Conservation (phyloP, 305 asterid genomes). For the Fraxinus platypoda region DNA sequence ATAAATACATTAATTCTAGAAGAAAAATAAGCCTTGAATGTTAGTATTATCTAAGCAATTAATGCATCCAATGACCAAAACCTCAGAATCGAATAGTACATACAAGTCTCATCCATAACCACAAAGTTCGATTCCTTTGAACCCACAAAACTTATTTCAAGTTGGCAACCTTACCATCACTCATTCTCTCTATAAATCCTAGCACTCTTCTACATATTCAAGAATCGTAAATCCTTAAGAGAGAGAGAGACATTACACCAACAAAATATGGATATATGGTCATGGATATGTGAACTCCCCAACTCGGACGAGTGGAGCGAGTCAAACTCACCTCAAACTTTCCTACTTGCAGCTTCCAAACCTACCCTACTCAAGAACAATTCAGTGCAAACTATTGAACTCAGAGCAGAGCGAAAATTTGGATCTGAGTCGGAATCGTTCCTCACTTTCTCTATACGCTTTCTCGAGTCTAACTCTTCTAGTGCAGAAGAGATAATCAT, state of each 20-base stretch:
- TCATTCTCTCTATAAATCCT: slow-evolving; percentile 40
- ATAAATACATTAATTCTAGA: background rate
- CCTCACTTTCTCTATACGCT: slow-evolving; percentile 49
- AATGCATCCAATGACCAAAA: slow-evolving; percentile 41
- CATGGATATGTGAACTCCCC: slow-evolving; percentile 82
- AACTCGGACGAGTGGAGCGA: slow-evolving; percentile 47
- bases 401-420: slow-evolving; percentile 45
- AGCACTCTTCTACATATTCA: background rate
- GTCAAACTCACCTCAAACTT: slow-evolving; percentile 31
- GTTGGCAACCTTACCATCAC: slow-evolving; percentile 57
- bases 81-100: slow-evolving; percentile 31
- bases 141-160: slow-evolving; percentile 48
- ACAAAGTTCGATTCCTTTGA: slow-evolving; percentile 29
- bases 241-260: background rate
- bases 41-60: slow-evolving; percentile 19
- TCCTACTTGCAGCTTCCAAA: slow-evolving; percentile 44
- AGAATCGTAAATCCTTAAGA: background rate
- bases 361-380: background rate
- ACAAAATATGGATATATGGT: slow-evolving; percentile 68
- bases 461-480: slow-evolving; percentile 32
- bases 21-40: background rate
- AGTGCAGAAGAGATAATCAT: slow-evolving; percentile 27
- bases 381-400: slow-evolving; percentile 37
- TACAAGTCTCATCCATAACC: slow-evolving; percentile 37
- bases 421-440: slow-evolving; percentile 34